A percentile compares a stretch with the other conserved stretches of the same genome.
phyloP scores from a whole-genome alignment of 192 early-diverging fungal species.

The Paraglomus occultum region DNA sequence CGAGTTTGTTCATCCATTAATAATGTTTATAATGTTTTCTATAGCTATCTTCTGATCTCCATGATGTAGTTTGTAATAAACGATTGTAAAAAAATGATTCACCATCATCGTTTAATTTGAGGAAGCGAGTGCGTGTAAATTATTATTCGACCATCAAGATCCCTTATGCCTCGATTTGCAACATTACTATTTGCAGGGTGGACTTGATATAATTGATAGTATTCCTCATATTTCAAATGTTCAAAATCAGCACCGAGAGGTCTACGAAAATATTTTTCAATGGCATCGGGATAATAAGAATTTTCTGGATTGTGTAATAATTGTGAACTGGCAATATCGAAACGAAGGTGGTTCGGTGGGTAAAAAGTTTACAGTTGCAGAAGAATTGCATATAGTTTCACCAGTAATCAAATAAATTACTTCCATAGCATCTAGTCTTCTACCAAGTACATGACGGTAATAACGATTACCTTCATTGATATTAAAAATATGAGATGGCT shows the following conservation, averaged over 20 bases:
- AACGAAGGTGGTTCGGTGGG: neutral
- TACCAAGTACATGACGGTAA: neutral
- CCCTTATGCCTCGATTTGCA: too few species aligned
- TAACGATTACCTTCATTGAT: neutral
- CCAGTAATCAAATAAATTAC: neutral
- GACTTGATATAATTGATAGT: constrained; percentile 12
- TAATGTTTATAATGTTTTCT: too few species aligned
- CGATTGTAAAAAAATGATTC: constrained; percentile 6
- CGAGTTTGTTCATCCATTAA: too few species aligned
- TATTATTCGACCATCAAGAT: neutral
- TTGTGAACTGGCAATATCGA: too few species aligned
- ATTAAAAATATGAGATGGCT: constrained; percentile 1
- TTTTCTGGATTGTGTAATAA: neutral
- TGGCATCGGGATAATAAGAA: neutral
- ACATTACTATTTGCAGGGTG: too few species aligned
- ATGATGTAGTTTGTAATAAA: neutral
- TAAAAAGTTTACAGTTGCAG: neutral
- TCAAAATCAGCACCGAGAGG: neutral
- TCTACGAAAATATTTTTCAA: constrained; percentile 16
- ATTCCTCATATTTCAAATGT: constrained; percentile 1
- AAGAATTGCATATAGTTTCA: neutral
- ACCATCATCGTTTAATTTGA: neutral
- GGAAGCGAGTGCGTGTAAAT: neutral
- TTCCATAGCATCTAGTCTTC: neutral
- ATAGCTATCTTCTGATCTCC: neutral